These are phyloP conservation scores for Brettanomyces nanus DNA, from an alignment of 805 yeast genomes.

Conservation along the genomic window DNA sequence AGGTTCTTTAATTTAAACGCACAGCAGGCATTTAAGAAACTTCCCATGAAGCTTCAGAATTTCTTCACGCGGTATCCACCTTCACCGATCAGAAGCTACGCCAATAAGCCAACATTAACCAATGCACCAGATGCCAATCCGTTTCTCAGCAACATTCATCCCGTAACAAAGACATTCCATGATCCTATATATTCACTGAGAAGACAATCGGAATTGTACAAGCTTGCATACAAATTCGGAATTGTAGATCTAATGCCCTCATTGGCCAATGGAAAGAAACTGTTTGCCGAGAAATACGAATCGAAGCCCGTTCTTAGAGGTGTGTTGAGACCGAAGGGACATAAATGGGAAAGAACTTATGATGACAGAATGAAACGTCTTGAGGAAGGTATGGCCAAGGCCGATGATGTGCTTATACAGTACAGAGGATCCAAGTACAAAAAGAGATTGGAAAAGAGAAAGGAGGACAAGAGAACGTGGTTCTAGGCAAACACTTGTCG, in stretches of 20 bases:
- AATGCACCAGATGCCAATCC: slow-evolving; percentile 74
- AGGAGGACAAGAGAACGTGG: slow-evolving; percentile 29
- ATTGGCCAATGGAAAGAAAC: slow-evolving; percentile 49
- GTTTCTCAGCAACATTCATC: slow-evolving; percentile 76
- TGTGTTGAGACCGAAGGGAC: slow-evolving; percentile 69
- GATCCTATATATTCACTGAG: slow-evolving; percentile 72
- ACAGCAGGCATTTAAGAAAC: slow-evolving; percentile 31
- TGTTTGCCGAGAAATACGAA: slow-evolving; percentile 71
- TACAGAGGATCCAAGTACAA: slow-evolving; percentile 50
- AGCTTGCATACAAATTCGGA: slow-evolving; percentile 77
- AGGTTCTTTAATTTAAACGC: slow-evolving; percentile 23
- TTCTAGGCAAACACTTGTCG: slow-evolving; percentile 14
- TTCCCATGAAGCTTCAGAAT: slow-evolving; percentile 61
- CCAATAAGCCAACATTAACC: slow-evolving; percentile 55
- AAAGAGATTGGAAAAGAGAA: slow-evolving; percentile 36
- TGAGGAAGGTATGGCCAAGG: slow-evolving; percentile 54
- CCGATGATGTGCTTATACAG: slow-evolving; percentile 58
- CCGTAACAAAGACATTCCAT: slow-evolving; percentile 70
- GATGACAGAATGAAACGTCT: slow-evolving; percentile 53
- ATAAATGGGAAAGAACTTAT: slow-evolving; percentile 65
- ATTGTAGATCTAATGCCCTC: slow-evolving; percentile 69
- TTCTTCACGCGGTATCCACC: slow-evolving; percentile 86
- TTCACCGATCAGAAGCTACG: slow-evolving; percentile 60
- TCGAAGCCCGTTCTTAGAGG: slow-evolving; percentile 69
- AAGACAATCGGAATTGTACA: slow-evolving; percentile 75